Evolutionary conservation across 352 stramenopile species (phyloP).

Genomic region (Blastocystis hominis): DNA sequence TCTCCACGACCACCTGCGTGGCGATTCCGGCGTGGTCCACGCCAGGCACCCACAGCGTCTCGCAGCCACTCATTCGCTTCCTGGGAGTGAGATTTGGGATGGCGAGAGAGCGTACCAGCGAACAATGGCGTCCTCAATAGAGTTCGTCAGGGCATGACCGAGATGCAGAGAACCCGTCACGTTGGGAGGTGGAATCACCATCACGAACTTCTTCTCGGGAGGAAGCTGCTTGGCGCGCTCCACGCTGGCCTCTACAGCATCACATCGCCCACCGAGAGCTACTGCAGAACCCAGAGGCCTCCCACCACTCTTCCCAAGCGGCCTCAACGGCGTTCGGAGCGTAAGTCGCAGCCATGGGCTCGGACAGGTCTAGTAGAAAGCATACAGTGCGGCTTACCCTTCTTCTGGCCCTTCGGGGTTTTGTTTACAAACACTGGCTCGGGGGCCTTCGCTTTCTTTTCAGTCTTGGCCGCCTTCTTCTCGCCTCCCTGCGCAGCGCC

Average conservation of each 20-base stretch:
- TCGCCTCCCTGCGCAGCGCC: constrained; percentile 74
- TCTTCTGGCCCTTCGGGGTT: constrained; percentile 85
- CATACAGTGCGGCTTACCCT: constrained; percentile 62
- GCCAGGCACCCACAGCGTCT: constrained; percentile 86
- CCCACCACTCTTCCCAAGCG: constrained; percentile 97
- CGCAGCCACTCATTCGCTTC: constrained; percentile 92
- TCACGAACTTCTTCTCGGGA: constrained; percentile 86
- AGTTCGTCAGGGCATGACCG: constrained; percentile 87
- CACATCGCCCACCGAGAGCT: background rate
- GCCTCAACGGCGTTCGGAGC: constrained; percentile 88
- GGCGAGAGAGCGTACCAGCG: constrained; percentile 58
- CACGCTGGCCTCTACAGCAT: constrained; percentile 69
- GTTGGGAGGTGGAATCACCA: constrained; percentile 95
- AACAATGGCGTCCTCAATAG: constrained; percentile 90
- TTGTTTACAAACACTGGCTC: constrained; percentile 76
- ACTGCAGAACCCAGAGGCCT: constrained; percentile 84
- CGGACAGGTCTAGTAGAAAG: constrained; percentile 66
- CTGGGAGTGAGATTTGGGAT: constrained; percentile 63
- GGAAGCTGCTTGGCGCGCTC: constrained; percentile 70
- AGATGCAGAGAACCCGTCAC: constrained; percentile 92
- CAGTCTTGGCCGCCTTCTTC: constrained; percentile 70
- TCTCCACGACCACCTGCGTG: constrained; percentile 96
- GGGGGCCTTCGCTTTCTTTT: constrained; percentile 62
- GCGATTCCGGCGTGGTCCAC: constrained; percentile 97
- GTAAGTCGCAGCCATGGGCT: constrained; percentile 83